Evolutionary conservation across 2,329 filamentous ascomycete species (phyloP).

Genomic region (Exophiala sideris): DNA sequence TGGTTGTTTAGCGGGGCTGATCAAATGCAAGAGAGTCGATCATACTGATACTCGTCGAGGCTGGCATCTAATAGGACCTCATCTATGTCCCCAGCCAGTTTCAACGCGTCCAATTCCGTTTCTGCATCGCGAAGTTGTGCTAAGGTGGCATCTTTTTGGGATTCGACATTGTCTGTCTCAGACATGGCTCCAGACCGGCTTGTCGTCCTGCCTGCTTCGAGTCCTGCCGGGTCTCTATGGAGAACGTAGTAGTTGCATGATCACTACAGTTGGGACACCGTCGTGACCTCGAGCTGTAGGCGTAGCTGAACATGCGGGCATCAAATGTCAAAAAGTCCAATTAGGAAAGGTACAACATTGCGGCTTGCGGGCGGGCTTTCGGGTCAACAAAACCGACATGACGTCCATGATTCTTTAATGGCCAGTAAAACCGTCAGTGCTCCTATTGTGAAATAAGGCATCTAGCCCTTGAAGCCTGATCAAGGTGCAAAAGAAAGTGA

Average conservation of each 20-base stretch:
- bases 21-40: constrained; percentile 16
- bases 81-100: constrained; percentile 59
- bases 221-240: neutral
- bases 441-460: neutral
- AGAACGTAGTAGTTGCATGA: neutral
- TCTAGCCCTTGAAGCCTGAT: neutral
- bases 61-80: constrained; percentile 73
- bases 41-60: constrained; percentile 79
- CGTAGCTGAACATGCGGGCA: neutral
- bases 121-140: constrained; percentile 28
- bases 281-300: neutral
- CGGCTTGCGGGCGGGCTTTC: neutral
- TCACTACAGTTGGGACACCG: neutral
- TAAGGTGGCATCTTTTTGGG: constrained; percentile 17
- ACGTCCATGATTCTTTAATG: constrained; percentile 11
- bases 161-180: neutral
- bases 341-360: neutral
- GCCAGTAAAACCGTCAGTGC: no score
- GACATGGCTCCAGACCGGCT: constrained; percentile 8
- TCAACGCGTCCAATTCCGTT: constrained; percentile 57
- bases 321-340: neutral
- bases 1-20: constrained; percentile 3
- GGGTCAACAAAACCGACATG: constrained; percentile 3
- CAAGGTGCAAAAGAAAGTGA: neutral
- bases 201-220: neutral